Base-by-base conservation (phyloP, 129 eudicot species). In the Lactuca saligna region DNA sequence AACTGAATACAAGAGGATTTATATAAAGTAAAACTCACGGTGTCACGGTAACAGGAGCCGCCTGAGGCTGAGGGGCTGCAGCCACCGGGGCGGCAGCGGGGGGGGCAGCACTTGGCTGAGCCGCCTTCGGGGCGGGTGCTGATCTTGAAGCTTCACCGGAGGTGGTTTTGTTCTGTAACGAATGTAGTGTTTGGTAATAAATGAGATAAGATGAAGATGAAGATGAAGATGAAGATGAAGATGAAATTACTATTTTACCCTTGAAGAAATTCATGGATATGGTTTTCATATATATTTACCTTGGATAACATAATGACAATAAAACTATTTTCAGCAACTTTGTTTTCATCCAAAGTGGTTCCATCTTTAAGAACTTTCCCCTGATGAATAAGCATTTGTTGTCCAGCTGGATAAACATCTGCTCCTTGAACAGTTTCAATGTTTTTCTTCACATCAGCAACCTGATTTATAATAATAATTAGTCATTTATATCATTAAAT, bases 321-420 rank as follows among this genome's bases (percentile, higher is more conserved):
- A 70, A 85, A 91, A 78, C 87, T 83, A 53, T 78, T 82, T 61
- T 85, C 96, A 48, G 82, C 73, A 78, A 91, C 91, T 71, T 85
- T 81, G 49, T 91, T 87, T 73, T 86, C 97, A 70, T 80, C 93
- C 69, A 91, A 33, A 49, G 96, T 91, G 29, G 90, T 88, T 60
- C 68, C 85, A 88, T 91, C 94, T 82, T 88, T 88, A n/a, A 91
- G 87, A 75, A 88, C 94, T 58, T 91, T 91, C 31, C 97, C 97
- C 61, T 86, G 88, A 76, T 88, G 79, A 33, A 91, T 86, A 39
- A 91, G 88, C 90, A 91, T 81, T 75, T 83, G 96, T 48, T 85
- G 86, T 20, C 78, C 78, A 56, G 92, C 96, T 6, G 97, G 97
- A 82, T 83, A 91, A 16, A 72, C 81, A 68, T 78, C 79, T 35